These are phyloP conservation scores for Fragaria vesca DNA, from an alignment of 306 rosid species.

Conservation along the genomic window DNA sequence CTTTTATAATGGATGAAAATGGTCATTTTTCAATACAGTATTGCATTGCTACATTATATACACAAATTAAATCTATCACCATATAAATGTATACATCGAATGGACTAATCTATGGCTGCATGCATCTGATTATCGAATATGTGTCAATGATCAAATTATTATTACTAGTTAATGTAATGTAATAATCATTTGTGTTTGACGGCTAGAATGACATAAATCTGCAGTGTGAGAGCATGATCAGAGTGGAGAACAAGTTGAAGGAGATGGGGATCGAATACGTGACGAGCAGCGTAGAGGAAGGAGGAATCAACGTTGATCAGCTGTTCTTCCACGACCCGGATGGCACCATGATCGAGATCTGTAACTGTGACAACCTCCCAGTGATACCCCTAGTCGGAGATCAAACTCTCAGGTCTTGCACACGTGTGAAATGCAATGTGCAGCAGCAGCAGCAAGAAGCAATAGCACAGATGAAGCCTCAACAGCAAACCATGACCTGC, in stretches of 20 bases:
- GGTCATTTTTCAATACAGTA: background rate
- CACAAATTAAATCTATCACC: background rate
- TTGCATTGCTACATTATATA: background rate
- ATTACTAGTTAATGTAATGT: background rate
- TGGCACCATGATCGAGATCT: slow-evolving; percentile 73
- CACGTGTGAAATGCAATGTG: slow-evolving; percentile 40
- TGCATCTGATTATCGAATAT: background rate
- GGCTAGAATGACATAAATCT: background rate
- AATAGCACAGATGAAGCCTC: slow-evolving; percentile 10
- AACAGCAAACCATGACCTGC: slow-evolving; percentile 19
- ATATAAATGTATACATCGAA: background rate
- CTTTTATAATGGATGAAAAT: no score
- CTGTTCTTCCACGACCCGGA: slow-evolving; percentile 89
- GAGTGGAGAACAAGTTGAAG: slow-evolving; percentile 54
- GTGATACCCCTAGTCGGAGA: slow-evolving; percentile 40
- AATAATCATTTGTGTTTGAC: background rate
- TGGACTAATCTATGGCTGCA: background rate
- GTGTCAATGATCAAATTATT: background rate
- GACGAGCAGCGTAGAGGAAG: slow-evolving; percentile 59
- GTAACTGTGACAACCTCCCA: slow-evolving; percentile 80
- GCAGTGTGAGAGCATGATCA: slow-evolving; percentile 64
- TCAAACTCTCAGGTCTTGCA: slow-evolving; percentile 31
- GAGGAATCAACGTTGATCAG: slow-evolving; percentile 64
- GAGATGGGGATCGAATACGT: slow-evolving; percentile 64
- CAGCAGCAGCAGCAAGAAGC: slow-evolving; percentile 26